Percentiles rank a stretch among this genome's conserved stretches.
These are phyloP conservation scores for Rostrohypoxylon terebratum DNA, from an alignment of 495 filamentous ascomycete genomes.

Conservation along the genomic window DNA sequence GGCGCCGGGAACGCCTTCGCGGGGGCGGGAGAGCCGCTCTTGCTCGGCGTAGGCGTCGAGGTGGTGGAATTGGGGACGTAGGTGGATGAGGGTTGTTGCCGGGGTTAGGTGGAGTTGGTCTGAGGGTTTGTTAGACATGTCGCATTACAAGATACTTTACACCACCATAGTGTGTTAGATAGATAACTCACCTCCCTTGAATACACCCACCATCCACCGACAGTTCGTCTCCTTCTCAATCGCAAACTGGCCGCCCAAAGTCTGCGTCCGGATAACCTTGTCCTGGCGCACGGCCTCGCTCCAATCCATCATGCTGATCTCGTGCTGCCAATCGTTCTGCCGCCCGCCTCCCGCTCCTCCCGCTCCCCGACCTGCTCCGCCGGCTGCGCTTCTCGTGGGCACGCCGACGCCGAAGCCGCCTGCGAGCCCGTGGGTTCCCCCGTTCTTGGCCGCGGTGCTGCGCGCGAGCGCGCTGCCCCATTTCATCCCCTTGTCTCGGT, in stretches of 20 bases:
- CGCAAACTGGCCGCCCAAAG: conserved; percentile 56
- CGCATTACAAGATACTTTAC: background rate
- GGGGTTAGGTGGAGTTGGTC: conserved; percentile 63
- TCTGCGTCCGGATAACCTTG: conserved; percentile 59
- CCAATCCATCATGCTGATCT: conserved; percentile 55
- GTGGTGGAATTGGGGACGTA: conserved; percentile 61
- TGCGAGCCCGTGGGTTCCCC: conserved; percentile 59
- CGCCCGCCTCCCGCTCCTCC: conserved; percentile 26
- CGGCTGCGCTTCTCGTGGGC: conserved; percentile 14
- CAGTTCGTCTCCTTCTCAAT: conserved; percentile 52
- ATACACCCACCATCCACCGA: conserved; percentile 62
- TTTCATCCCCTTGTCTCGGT: conserved; percentile 59
- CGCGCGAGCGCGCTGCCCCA: conserved; percentile 59
- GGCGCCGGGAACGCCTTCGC: conserved; percentile 17
- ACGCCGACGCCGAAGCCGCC: conserved; percentile 61
- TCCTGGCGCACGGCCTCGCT: conserved; percentile 58
- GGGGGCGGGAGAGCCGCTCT: conserved; percentile 54
- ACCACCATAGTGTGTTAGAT: background rate
- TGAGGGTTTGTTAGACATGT: conserved; percentile 35
- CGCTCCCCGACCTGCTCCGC: conserved; percentile 28
- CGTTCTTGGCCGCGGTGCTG: conserved; percentile 58
- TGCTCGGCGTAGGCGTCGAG: conserved; percentile 60
- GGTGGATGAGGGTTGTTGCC: conserved; percentile 57
- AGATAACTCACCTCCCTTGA: conserved; percentile 58
- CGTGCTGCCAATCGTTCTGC: conserved; percentile 44